A percentile compares a stretch with the other conserved stretches of the same genome.
Evolutionary conservation across 768 basidiomycete genomes (phyloP).

Genomic region (Chalciporus chontae): DNA sequence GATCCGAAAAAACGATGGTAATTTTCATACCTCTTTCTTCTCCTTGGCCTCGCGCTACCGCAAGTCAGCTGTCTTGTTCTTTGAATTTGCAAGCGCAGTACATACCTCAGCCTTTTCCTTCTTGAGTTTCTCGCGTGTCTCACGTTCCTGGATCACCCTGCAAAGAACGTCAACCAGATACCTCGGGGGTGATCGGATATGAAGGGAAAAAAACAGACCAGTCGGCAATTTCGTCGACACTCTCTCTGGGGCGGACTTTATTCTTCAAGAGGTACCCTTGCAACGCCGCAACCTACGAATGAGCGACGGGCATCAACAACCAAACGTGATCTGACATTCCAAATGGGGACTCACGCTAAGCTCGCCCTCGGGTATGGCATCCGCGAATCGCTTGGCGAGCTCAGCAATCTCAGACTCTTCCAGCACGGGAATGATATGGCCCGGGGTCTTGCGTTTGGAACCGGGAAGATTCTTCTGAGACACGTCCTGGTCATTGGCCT

Average conservation of each 20-base stretch:
- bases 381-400: slow-evolving; percentile 79
- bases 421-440: slow-evolving; percentile 63
- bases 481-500: slow-evolving; percentile 33
- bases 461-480: slow-evolving; percentile 66
- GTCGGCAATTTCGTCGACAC: slow-evolving; percentile 72
- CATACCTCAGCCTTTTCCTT: slow-evolving; percentile 66
- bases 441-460: slow-evolving; percentile 57
- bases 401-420: slow-evolving; percentile 72
- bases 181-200: slow-evolving; percentile 6
- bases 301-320: not conserved
- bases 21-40: slow-evolving; percentile 56
- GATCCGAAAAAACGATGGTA: not conserved
- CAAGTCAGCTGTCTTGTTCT: slow-evolving; percentile 3
- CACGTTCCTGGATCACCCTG: slow-evolving; percentile 71
- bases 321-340: not conserved
- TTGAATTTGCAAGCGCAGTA: not conserved
- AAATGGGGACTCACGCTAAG: slow-evolving; percentile 59
- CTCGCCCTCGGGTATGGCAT: slow-evolving; percentile 82
- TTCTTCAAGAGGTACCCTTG: slow-evolving; percentile 88
- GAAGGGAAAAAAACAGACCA: slow-evolving; percentile 55
- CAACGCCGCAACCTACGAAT: slow-evolving; percentile 65
- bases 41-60: slow-evolving; percentile 77
- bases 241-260: slow-evolving; percentile 85
- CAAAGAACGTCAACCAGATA: slow-evolving; percentile 1
- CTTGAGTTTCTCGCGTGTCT: slow-evolving; percentile 81